Evolutionary conservation across 2,329 filamentous ascomycete genomes (phyloP).

Genomic region (Magnaporthales sp.): DNA sequence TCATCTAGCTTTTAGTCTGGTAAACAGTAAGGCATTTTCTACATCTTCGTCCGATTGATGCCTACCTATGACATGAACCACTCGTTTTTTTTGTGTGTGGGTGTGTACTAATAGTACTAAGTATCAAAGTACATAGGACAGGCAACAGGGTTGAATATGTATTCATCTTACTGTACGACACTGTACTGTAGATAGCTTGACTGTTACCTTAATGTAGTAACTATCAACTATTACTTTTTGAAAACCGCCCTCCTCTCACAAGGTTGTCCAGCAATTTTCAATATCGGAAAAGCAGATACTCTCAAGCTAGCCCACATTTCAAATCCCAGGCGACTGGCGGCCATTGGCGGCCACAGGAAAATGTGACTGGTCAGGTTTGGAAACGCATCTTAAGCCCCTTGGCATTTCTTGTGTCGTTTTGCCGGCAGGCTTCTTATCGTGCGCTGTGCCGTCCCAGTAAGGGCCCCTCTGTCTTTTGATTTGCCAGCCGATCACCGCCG

Average conservation of each 20-base stretch:
- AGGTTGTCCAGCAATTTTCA: background rate
- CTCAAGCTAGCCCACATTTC: too few relatives aligned
- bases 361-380: background rate
- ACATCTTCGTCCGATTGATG: background rate
- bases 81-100: background rate
- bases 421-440: background rate
- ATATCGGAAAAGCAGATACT: background rate
- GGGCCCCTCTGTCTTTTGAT: background rate
- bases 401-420: background rate
- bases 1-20: background rate
- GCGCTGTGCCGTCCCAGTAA: background rate
- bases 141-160: background rate
- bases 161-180: background rate
- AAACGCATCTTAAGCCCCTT: background rate
- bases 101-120: too few relatives aligned
- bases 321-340: background rate
- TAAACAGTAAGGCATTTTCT: background rate
- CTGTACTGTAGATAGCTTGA: background rate
- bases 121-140: background rate
- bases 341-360: background rate
- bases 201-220: background rate
- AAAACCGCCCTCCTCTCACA: background rate
- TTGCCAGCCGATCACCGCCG: background rate
- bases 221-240: background rate
- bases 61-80: background rate